Conservation (phyloP, 139 green algal genomes). For the Diplosphaera chodatii region DNA sequence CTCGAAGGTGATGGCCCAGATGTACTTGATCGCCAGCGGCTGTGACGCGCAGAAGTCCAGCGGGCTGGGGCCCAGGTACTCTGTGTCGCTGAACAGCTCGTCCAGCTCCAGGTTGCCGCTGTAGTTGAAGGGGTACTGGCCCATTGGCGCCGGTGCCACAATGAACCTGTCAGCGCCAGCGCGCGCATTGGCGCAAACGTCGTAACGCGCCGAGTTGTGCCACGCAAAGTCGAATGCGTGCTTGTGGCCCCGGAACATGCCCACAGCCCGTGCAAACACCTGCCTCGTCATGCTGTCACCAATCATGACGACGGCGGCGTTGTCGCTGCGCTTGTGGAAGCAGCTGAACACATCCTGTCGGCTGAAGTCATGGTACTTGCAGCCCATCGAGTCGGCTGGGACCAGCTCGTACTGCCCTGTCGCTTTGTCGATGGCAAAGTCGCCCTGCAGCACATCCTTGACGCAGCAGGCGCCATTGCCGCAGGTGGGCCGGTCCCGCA, state of each 20-base stretch:
- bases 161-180: not conserved
- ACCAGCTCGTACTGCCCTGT: not conserved
- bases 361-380: not conserved
- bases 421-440: not conserved
- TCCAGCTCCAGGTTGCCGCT: not conserved
- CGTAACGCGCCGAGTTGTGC: not conserved
- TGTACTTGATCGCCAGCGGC: not conserved
- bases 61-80: not conserved
- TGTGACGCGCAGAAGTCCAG: not conserved
- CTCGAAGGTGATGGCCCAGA: not conserved
- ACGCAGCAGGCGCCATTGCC: not conserved
- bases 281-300: slow-evolving; percentile 1
- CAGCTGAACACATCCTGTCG: not conserved
- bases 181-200: not conserved
- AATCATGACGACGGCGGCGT: not conserved
- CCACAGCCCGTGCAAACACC: not conserved
- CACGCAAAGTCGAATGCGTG: not conserved
- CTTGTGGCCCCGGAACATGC: not conserved
- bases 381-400: not conserved
- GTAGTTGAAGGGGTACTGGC: not conserved
- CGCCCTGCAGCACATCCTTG: not conserved
- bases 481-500: not conserved
- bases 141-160: not conserved
- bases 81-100: not conserved
- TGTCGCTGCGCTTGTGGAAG: not conserved